phyloP scores from a whole-genome alignment of 2,329 filamentous ascomycete genomes.

The Calonectria hongkongensis region DNA sequence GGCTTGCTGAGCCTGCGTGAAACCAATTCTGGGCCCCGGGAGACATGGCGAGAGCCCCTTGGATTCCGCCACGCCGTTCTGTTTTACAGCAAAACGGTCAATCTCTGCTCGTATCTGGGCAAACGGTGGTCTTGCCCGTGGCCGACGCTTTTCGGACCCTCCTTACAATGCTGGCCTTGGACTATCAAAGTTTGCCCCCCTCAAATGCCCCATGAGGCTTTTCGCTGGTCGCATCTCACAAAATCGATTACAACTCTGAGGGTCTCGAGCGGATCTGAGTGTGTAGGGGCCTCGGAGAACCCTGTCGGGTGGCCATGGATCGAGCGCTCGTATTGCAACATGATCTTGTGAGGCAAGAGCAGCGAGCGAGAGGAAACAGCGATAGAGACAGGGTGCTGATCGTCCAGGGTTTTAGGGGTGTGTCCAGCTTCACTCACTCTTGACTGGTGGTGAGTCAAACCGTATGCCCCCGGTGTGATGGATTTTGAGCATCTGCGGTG shows the following conservation, averaged over 20 bases:
- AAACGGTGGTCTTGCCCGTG: constrained; percentile 29
- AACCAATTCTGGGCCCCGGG: constrained; percentile 12
- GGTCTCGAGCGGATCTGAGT: constrained; percentile 38
- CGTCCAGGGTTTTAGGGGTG: not conserved
- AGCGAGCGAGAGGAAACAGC: constrained; percentile 22
- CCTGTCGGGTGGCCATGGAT: constrained; percentile 20
- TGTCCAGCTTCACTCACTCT: not conserved
- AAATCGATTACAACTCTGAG: constrained; percentile 42
- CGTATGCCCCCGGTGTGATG: constrained; percentile 4
- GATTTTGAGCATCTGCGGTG: not conserved
- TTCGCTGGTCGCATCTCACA: constrained; percentile 50
- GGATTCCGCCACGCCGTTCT: constrained; percentile 38
- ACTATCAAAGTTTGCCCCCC: constrained; percentile 27
- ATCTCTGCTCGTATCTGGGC: constrained; percentile 46
- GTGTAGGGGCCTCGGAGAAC: constrained; percentile 12
- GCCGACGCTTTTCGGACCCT: constrained; percentile 53
- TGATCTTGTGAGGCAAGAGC: constrained; percentile 8
- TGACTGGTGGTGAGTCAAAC: constrained; percentile 12
- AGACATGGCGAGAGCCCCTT: constrained; percentile 44
- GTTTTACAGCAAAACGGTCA: constrained; percentile 37
- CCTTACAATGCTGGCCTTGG: constrained; percentile 33
- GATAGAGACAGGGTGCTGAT: constrained; percentile 11
- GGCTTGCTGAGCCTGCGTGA: constrained; percentile 29
- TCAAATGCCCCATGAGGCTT: constrained; percentile 26
- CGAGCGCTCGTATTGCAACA: constrained; percentile 23